These are phyloP conservation scores for Lachnellula hyalina DNA, from an alignment of 2,329 filamentous ascomycete species.

Conservation along the genomic window DNA sequence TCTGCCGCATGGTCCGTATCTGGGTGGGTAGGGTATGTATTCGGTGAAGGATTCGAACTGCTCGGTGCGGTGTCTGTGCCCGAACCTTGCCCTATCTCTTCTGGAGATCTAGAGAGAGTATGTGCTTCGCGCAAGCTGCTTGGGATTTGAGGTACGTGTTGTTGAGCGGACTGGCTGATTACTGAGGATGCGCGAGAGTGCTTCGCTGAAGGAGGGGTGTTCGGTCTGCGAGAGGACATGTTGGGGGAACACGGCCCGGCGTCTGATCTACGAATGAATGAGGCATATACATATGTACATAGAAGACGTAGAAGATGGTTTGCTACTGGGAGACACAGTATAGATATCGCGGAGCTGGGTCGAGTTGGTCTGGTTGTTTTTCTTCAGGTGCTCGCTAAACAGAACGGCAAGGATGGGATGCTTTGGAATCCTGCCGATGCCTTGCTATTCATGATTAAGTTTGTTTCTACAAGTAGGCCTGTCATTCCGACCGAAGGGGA, in stretches of 20 bases:
- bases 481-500: too few species aligned
- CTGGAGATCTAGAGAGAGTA: constrained; percentile 16
- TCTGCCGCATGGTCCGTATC: constrained; percentile 15
- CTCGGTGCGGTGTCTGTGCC: constrained; percentile 7
- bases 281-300: not conserved
- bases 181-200: not conserved
- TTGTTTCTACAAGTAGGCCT: too few species aligned
- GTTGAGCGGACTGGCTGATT: constrained; percentile 4
- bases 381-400: not conserved
- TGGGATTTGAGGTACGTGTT: constrained; percentile 19
- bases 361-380: not conserved
- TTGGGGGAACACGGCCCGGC: not conserved
- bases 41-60: constrained; percentile 21
- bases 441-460: too few species aligned
- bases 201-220: constrained; percentile 1
- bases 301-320: not conserved
- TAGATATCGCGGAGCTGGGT: not conserved
- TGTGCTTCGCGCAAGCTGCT: constrained; percentile 22
- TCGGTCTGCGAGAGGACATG: constrained; percentile 5
- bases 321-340: not conserved
- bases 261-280: not conserved
- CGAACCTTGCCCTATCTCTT: constrained; percentile 1
- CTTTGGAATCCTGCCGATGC: too few species aligned
- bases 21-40: constrained; percentile 18
- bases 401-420: too few species aligned